Evolutionary conservation across 306 rosid genomes (phyloP), one percentile per base, ranked within the genome.

Genomic region (Trifolium subterraneum): DNA sequence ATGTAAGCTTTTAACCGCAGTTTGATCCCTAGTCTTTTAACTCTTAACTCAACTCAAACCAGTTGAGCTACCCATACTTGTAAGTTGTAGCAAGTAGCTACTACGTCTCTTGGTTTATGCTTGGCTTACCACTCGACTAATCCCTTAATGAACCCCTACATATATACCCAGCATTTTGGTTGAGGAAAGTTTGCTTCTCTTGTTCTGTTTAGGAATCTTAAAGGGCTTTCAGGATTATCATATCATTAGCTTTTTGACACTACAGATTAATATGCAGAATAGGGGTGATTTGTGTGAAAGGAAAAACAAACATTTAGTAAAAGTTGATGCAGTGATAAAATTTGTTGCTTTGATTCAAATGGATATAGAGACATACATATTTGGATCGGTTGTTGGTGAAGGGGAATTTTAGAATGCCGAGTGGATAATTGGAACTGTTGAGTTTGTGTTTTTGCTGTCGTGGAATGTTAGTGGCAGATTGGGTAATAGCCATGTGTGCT

Each of bases 171-270:
- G 19, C 64, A 22, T 36, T 51, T 22, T 74, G 42, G 31, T 41
- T 18, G 64, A 22, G 18, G 54, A 9, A 35, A 61, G 42, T 36
- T 15, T 76, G 29, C 16, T 18, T 16, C 48, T 19, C 10, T 35
- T 68, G 48, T 14, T 77, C 14, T 13, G 23, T 44, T 58, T 6
- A 15, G 4, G 7, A 41, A 36, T 27, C 59, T n/a, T 18, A 14
- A 65, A 25, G 47, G 45, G 58, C 55, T 75, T 64, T 51, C 2
- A 23, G 68, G 72, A 8, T 25, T 65, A 20, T 76, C 45, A 27
- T 29, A 27, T 27, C 45, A 20, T 67, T 55, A 12, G 22, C 60
- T 19, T 68, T 25, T 22, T 68, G 45, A 7, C 20, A 11, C 58
- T 50, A 3, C 19, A 11, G 1, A 8, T 38, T 10, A 12, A 14